Evolutionary conservation across 257 asterid species (phyloP).

Genomic region (Leptodermis oblonga): DNA sequence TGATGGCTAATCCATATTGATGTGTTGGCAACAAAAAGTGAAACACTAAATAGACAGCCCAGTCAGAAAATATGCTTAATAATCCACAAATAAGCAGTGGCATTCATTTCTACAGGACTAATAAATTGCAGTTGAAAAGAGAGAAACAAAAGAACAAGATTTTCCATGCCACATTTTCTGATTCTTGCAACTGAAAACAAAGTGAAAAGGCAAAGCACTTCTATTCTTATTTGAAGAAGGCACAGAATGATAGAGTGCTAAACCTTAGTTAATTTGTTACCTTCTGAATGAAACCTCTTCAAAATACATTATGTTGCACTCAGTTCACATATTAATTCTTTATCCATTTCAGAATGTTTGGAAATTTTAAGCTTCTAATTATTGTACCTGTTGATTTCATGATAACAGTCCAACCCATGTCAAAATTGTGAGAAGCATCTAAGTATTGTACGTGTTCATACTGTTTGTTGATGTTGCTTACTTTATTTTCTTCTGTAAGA

Average conservation of each 20-base stretch:
- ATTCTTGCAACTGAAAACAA: background rate
- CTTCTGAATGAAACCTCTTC: background rate
- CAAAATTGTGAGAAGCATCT: background rate
- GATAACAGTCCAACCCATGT: background rate
- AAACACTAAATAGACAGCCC: background rate
- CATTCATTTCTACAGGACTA: background rate
- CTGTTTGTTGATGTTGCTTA: background rate
- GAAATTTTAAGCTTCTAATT: background rate
- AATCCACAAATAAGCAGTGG: background rate
- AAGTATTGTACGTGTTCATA: background rate
- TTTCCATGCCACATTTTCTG: background rate
- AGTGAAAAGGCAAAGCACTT: background rate
- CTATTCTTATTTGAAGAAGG: background rate
- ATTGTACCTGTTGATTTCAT: background rate
- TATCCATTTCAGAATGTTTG: background rate
- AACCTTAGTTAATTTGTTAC: background rate
- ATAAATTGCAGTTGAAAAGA: background rate
- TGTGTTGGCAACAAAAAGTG: background rate
- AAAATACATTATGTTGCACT: background rate
- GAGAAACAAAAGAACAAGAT: background rate
- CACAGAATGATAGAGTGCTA: background rate
- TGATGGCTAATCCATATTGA: background rate
- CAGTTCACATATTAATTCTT: background rate
- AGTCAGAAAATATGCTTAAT: background rate
- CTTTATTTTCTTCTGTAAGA: background rate